phyloP scores from a whole-genome alignment of 768 basidiomycete species.

The Russula foetens region DNA sequence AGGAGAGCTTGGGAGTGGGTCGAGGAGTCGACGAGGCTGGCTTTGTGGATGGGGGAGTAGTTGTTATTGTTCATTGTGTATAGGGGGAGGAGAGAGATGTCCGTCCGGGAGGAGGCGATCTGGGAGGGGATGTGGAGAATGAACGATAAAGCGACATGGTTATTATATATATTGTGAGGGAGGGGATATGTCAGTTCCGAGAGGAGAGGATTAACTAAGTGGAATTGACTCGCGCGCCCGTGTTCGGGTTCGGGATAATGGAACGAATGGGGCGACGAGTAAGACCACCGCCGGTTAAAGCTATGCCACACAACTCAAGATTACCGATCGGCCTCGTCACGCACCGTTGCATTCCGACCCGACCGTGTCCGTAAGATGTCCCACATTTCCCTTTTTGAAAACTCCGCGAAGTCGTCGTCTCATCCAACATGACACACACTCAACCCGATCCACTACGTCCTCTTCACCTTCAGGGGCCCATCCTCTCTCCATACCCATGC shows the following conservation, averaged over 20 bases:
- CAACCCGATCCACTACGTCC: background rate
- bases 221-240: background rate
- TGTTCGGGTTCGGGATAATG: background rate
- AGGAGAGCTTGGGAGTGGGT: constrained; percentile 58
- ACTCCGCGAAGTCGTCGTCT: constrained; percentile 4
- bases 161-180: constrained; percentile 24
- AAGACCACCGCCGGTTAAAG: no score
- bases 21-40: constrained; percentile 54
- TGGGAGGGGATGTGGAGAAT: background rate
- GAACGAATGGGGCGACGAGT: no score
- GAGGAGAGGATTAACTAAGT: no score
- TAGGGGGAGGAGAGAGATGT: background rate
- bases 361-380: background rate
- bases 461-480: no score
- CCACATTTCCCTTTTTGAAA: background rate
- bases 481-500: background rate
- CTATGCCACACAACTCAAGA: background rate
- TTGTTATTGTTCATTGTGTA: constrained; percentile 15
- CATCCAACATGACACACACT: constrained; percentile 3
- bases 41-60: constrained; percentile 35
- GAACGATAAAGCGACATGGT: constrained; percentile 14
- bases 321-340: background rate
- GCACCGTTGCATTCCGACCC: background rate
- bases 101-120: no score
- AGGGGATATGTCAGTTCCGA: background rate